Base-by-base conservation (phyloP, 805 yeast genomes). In the Saccharomycopsis fibuligera region DNA sequence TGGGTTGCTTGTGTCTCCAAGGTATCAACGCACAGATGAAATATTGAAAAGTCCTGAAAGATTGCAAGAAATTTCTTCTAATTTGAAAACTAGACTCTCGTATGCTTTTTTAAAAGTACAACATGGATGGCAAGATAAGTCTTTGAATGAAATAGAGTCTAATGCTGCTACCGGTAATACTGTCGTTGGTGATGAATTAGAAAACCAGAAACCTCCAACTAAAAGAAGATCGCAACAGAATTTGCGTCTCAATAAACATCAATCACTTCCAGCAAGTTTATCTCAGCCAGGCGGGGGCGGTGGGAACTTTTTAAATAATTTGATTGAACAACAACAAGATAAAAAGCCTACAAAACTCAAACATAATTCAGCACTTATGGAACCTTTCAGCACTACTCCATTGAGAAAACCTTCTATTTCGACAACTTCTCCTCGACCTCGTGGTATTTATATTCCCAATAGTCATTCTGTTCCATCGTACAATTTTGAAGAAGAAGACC, bases 101-200 rank as follows among this genome's bases (percentile, higher is more conserved):
- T 52, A 54, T 52, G 64, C 65, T 12, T 56, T 60, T 53, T 29
- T 53, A 17, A 61, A 60, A 45, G 62, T 61, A 10, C 62, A 61
- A 36, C 47, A 61, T 35, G 60, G 60, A 27, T 56, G 58, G 35
- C 9, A 37, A 17, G 36, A 41, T 10, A 41, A 35, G 6, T 35
- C 35, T 14, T 16, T 12, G 21, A 10, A 12, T 17, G 24, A 35
- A 5, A 10, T 27, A 12, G 22, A 42, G 14, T 30, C 22, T 21
- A 16, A 40, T 21, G 16, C 24, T 14, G 14, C 33, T 33, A 29
- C 21, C 23, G 25, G 35, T 24, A 27, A 25, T 33, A 41, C 25
- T 17, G 23, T 38, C 35, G 31, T 22, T n/a, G 41, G 37, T 19
- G 27, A 35, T 22, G 35, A 25, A 12, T 51, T 37, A 3, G 36